Evolutionary conservation across 768 basidiomycete species (phyloP), one percentile per base, ranked within the genome.

Genomic region (Agrocybe praecox): DNA sequence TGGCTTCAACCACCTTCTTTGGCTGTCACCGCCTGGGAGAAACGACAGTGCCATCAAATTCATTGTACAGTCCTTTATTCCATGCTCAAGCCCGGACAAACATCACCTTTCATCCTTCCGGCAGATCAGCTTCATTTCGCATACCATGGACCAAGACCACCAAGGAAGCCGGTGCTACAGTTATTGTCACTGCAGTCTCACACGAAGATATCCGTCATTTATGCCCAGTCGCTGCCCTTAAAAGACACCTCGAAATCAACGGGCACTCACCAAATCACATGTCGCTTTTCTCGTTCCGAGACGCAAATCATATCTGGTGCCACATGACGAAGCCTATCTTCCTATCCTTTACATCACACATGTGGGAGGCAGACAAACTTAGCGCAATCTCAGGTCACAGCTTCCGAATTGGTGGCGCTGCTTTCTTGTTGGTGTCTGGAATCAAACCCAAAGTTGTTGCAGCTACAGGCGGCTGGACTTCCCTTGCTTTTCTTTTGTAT

Each of bases 71-170:
- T 40, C 36, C 36, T n/a, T 15, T 14, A 14, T 12, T 40, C 5
- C 36, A 40, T 15, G 36, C 36, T 19, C 53, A 47, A 23, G 12
- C 42, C 22, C 34, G n/a, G 2, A 17, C 11, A 42, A n/a, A 9
- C 34, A 61, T 55, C 45, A 26, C 1, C 23, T 49, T 15, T 45
- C 53, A 6, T 2, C 48, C 32, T 29, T 47, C n/a, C 10, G 36
- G 36, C n/a, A 4, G 36, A 12, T 55, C 29, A 23, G 32, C 48
- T 46, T 21, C 21, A 22, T 49, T 72, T 32, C 56, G 58, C 52
- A 64, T 74, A 12, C 73, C 72, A 7, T 73, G 69, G 68, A 69
- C 71, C 0, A 73, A 74, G 54, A 62, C 68, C 3, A 65, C 68
- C 1, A 54, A 60, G 44, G 59, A 57, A 49, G 42, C 22, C 12